Percentiles rank a stretch among this genome's conserved stretches.
Evolutionary conservation across 176 grass and related monocot species (phyloP).

Genomic region (Hsuehochloa calcarea): DNA sequence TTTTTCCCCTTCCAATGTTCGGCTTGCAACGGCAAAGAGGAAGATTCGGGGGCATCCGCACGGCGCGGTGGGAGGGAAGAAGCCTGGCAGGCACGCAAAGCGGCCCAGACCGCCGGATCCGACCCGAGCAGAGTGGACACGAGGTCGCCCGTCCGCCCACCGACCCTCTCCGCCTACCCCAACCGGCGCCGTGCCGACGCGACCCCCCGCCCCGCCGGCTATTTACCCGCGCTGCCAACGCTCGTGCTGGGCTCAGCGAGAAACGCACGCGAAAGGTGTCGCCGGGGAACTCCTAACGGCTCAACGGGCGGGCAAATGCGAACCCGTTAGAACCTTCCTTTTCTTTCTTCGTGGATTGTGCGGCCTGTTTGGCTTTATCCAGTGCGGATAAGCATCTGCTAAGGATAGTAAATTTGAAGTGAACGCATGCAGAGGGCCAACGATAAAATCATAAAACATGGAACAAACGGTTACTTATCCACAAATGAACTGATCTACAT

Average conservation of each 20-base stretch:
- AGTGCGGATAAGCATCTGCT: not conserved
- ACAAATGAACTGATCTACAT: not conserved
- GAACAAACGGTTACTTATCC: not conserved
- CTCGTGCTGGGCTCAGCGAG: not conserved
- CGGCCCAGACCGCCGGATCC: not conserved
- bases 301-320: not conserved
- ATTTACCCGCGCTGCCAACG: constrained; percentile 11
- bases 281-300: not conserved
- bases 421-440: not conserved
- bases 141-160: not conserved
- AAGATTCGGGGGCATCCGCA: constrained; percentile 13
- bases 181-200: not conserved
- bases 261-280: not conserved
- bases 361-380: not conserved
- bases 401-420: not conserved
- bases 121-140: not conserved
- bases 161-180: not conserved
- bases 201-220: not conserved
- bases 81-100: constrained; percentile 39
- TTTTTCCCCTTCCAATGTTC: not conserved
- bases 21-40: constrained; percentile 36
- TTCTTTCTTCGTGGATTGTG: not conserved
- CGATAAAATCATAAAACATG: not conserved
- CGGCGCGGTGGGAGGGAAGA: not conserved
- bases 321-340: not conserved